Evolutionary conservation across 1,284 basidiomycete genomes (phyloP).

Genomic region (Ceratobasidium theobromae): DNA sequence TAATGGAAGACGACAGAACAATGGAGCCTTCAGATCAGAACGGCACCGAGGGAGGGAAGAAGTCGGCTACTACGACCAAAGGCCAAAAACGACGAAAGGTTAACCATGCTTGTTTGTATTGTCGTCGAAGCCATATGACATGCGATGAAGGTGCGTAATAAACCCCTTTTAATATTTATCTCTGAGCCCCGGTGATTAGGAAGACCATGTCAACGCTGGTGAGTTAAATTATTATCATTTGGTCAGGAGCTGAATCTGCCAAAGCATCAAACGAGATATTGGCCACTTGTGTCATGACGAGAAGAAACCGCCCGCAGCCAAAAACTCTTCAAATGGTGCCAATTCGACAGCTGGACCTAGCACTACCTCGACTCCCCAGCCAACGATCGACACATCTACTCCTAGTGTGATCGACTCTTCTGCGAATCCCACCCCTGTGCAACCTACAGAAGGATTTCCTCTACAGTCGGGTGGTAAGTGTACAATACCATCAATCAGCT

Average conservation of each 20-base stretch:
- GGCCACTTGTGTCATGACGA: slow-evolving; percentile 90
- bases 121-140: slow-evolving; percentile 87
- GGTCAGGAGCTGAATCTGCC: background rate
- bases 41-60: slow-evolving; percentile 13
- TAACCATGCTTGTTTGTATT: slow-evolving; percentile 92
- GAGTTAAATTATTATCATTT: slow-evolving; percentile 43
- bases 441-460: slow-evolving; percentile 17
- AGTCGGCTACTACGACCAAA: slow-evolving; percentile 14
- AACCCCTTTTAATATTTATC: background rate
- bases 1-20: slow-evolving; percentile 4
- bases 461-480: background rate
- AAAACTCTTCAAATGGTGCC: slow-evolving; percentile 38
- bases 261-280: slow-evolving; percentile 87
- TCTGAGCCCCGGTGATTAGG: slow-evolving; percentile 33
- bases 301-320: slow-evolving; percentile 53
- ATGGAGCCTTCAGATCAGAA: background rate
- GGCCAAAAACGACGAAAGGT: slow-evolving; percentile 68
- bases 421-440: slow-evolving; percentile 17
- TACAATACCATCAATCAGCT: slow-evolving; percentile 22
- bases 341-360: slow-evolving; percentile 30
- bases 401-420: slow-evolving; percentile 20
- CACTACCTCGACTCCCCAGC: slow-evolving; percentile 25
- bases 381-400: slow-evolving; percentile 19
- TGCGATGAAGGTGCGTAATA: slow-evolving; percentile 69
- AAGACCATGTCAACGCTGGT: slow-evolving; percentile 88